Evolutionary conservation across 2,329 filamentous ascomycete species (phyloP).

Genomic region (Aspergillus japonicus): DNA sequence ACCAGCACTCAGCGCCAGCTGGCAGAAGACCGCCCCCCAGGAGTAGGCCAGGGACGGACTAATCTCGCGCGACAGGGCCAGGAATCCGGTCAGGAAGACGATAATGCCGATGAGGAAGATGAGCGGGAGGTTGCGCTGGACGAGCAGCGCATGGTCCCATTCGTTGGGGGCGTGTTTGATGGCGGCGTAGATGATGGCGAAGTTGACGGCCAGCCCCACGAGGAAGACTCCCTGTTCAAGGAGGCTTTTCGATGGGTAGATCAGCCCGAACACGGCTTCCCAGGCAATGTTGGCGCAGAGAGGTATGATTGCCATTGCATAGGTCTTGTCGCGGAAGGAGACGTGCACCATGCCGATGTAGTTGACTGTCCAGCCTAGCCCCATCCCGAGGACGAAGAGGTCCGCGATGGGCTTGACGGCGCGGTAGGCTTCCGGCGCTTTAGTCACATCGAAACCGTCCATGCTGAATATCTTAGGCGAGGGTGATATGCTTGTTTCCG

Average conservation of each 20-base stretch:
- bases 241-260: constrained; percentile 16
- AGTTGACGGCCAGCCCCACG: constrained; percentile 9
- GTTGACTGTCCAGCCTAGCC: background rate
- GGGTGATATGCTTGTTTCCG: too few species aligned
- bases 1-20: constrained; percentile 13
- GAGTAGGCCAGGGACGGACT: constrained; percentile 12
- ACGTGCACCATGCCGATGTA: background rate
- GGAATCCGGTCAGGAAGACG: constrained; percentile 4
- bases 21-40: constrained; percentile 13
- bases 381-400: background rate
- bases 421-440: background rate
- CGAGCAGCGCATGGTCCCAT: constrained; percentile 17
- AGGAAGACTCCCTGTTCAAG: constrained; percentile 8
- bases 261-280: constrained; percentile 8
- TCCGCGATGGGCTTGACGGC: background rate
- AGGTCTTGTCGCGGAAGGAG: background rate
- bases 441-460: background rate
- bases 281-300: background rate
- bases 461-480: background rate
- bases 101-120: constrained; percentile 11
- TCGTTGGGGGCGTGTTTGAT: constrained; percentile 13
- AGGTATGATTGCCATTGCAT: background rate
- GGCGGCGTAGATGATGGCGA: constrained; percentile 17
- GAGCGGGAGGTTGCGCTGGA: constrained; percentile 10
- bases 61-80: constrained; percentile 9